Evolutionary conservation across 2,329 filamentous ascomycete species (phyloP).

Genomic region (Herpotrichia juniperi): DNA sequence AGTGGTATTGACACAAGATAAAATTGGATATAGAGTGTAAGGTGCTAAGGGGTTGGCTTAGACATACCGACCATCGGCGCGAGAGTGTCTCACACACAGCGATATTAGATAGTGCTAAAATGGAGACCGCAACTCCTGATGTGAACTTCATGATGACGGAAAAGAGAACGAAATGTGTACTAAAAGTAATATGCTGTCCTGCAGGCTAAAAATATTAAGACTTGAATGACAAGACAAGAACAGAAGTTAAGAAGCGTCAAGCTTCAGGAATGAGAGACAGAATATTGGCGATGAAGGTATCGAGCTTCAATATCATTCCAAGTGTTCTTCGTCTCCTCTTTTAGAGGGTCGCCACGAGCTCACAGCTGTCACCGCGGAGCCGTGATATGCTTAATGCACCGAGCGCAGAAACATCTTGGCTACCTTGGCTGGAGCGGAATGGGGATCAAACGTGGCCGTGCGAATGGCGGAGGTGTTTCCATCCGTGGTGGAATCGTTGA

Average conservation of each 20-base stretch:
- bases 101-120: slow-evolving; percentile 29
- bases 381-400: slow-evolving; percentile 12
- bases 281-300: not conserved
- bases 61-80: slow-evolving; percentile 29
- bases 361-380: slow-evolving; percentile 1
- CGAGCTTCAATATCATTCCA: not conserved
- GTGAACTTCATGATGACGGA: slow-evolving; percentile 31
- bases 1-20: not conserved
- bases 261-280: slow-evolving; percentile 9
- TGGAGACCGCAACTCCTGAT: slow-evolving; percentile 18
- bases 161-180: slow-evolving; percentile 3
- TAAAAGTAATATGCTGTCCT: slow-evolving; percentile 17
- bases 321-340: not conserved
- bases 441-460: slow-evolving; percentile 12
- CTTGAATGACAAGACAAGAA: slow-evolving; percentile 1
- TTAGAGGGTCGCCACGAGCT: not conserved
- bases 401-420: slow-evolving; percentile 19
- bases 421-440: slow-evolving; percentile 13
- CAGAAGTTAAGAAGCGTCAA: slow-evolving; percentile 13
- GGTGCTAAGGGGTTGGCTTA: not conserved
- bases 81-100: slow-evolving; percentile 23
- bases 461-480: slow-evolving; percentile 13
- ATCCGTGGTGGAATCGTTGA: slow-evolving; percentile 14
- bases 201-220: slow-evolving; percentile 17
- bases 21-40: not conserved